Percentiles rank a stretch among this genome's conserved stretches.
Conservation (phyloP, 1,284 basidiomycete species). For the Boletus coffeatus region DNA sequence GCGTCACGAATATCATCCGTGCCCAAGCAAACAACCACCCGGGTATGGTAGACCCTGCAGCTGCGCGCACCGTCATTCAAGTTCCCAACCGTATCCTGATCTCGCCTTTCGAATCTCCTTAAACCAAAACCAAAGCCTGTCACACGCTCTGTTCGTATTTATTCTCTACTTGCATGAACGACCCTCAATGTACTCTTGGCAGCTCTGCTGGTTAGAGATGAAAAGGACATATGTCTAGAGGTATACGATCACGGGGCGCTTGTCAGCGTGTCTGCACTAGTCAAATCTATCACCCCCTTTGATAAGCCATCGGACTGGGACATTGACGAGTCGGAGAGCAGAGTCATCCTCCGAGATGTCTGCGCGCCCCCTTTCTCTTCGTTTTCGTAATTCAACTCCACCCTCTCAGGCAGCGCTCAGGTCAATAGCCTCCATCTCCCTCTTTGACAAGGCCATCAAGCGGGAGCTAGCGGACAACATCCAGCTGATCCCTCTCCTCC, state of each 20-base stretch:
- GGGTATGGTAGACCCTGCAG: slow-evolving; percentile 37
- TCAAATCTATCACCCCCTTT: slow-evolving; percentile 48
- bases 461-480: slow-evolving; percentile 55
- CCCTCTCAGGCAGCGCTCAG: slow-evolving; percentile 57
- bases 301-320: slow-evolving; percentile 39
- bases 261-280: slow-evolving; percentile 41
- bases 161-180: neutral
- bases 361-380: slow-evolving; percentile 9
- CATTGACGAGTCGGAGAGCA: slow-evolving; percentile 59
- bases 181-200: neutral
- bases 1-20: slow-evolving; percentile 55
- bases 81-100: slow-evolving; percentile 55
- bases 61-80: slow-evolving; percentile 53
- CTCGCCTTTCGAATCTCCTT: slow-evolving; percentile 36
- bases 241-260: slow-evolving; percentile 62
- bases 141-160: slow-evolving; percentile 58
- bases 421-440: slow-evolving; percentile 61
- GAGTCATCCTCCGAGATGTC: slow-evolving; percentile 61
- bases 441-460: slow-evolving; percentile 68
- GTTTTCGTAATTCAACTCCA: slow-evolving; percentile 2
- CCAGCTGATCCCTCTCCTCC: slow-evolving; percentile 49
- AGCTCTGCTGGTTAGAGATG: slow-evolving; percentile 73
- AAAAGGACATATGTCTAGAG: slow-evolving; percentile 56
- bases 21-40: slow-evolving; percentile 32
- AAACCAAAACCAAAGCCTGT: slow-evolving; percentile 55